phyloP scores from a whole-genome alignment of 2,329 filamentous ascomycete species.

The Exophiala phaeomuriformis region DNA sequence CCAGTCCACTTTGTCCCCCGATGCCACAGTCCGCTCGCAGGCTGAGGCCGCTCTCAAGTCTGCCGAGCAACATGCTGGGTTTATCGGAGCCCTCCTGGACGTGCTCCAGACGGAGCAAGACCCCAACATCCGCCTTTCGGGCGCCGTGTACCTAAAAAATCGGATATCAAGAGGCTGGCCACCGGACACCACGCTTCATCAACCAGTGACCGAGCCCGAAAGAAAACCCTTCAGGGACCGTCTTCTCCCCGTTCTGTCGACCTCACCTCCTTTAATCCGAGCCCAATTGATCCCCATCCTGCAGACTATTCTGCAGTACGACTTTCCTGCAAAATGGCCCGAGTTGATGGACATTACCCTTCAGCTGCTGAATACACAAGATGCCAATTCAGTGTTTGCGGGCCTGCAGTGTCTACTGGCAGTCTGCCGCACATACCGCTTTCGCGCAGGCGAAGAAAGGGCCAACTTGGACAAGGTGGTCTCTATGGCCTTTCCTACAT shows the following conservation, averaged over 20 bases:
- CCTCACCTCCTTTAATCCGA: conserved; percentile 71
- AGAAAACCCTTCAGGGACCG: conserved; percentile 81
- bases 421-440: conserved; percentile 91
- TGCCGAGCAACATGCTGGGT: conserved; percentile 86
- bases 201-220: conserved; percentile 77
- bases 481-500: conserved; percentile 77
- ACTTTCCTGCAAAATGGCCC: conserved; percentile 92
- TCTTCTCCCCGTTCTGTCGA: conserved; percentile 79
- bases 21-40: conserved; percentile 55
- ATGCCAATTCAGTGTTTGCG: conserved; percentile 79
- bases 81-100: conserved; percentile 82
- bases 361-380: conserved; percentile 78
- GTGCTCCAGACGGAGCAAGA: conserved; percentile 87
- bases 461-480: conserved; percentile 92
- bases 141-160: conserved; percentile 97
- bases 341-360: conserved; percentile 88
- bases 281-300: conserved; percentile 90
- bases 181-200: conserved; percentile 66
- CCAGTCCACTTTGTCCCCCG: conserved; percentile 56
- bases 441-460: conserved; percentile 76
- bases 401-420: conserved; percentile 89
- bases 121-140: conserved; percentile 73
- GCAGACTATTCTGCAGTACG: conserved; percentile 90
- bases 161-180: conserved; percentile 90
- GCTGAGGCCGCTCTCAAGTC: conserved; percentile 61